Percentiles rank a stretch among this genome's conserved stretches.
These are phyloP conservation scores for Poa pratensis DNA, from an alignment of 176 grass and related monocot species.

Conservation along the genomic window DNA sequence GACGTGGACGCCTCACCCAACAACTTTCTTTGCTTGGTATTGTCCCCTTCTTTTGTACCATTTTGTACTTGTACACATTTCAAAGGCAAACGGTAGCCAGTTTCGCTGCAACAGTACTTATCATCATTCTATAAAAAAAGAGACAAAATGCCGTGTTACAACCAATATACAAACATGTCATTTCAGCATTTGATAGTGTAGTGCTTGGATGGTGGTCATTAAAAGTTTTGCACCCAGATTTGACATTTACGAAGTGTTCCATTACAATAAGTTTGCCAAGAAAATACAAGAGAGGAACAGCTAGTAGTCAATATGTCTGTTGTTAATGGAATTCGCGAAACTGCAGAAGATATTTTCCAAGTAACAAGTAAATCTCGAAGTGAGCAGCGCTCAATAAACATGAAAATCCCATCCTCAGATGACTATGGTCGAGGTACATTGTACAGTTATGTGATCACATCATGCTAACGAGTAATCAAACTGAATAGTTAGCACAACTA, in stretches of 20 bases:
- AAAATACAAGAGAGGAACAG: background rate
- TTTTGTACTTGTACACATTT: conserved; percentile 72
- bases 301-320: background rate
- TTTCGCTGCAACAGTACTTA: conserved; percentile 92
- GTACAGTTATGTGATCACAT: background rate
- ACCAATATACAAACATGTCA: conserved; percentile 25
- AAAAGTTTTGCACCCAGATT: background rate
- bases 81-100: conserved; percentile 86
- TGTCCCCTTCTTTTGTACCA: conserved; percentile 55
- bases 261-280: conserved; percentile 6
- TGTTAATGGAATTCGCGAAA: background rate
- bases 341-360: background rate
- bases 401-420: background rate
- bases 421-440: background rate
- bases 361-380: conserved; percentile 11
- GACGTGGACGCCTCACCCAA: conserved; percentile 57
- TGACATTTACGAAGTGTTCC: background rate
- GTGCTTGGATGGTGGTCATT: background rate
- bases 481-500: background rate
- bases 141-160: conserved; percentile 14
- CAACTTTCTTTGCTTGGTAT: conserved; percentile 65
- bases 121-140: conserved; percentile 63
- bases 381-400: background rate
- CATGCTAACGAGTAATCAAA: background rate
- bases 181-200: background rate